Base-by-base conservation (phyloP, 306 rosid species). In the Vicia villosa region DNA sequence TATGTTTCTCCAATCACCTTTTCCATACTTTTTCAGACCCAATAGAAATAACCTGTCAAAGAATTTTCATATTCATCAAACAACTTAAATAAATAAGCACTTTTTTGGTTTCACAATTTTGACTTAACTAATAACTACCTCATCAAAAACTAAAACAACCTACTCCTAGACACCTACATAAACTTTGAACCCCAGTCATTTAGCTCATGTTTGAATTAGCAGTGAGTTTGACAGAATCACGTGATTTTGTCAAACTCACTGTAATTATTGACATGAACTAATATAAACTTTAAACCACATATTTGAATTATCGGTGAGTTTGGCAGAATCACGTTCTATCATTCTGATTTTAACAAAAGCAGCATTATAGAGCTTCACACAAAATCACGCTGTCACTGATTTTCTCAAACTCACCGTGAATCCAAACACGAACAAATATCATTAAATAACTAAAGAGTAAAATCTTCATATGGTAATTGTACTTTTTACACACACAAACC, bases 1-100 rank as follows among this genome's bases (percentile, higher is more conserved):
- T 19, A 91, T 94, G 68, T 87, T 94, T 76, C 99, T 91, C 99
- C 99, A 94, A 72, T 94, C 99, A 1, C 99, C 97, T 77, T 91
- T 94, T 30, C 97, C 97, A 63, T 88, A 83, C 78, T 86, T 91
- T 61, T 88, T 86, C 80, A 94, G 77, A 8, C 99, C 99, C 83
- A 88, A 74, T 17, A 94, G 80, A 77, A 94, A 94, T 82, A 88
- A 67, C 69, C 99, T 94, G 77, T 66, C 21, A 20, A 15, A 70
- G 11, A 58, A 49, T 58, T 66, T 65, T 66, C 74, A 58, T n/a
- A 30, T 75, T 22, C 74, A 56, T n/a, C n/a, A n/a, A n/a, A n/a
- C 0, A 67, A 72, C 52, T 64, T 43, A n/a, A 32, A 14, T 17
- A 24, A 49, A 61, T 43, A 41, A 42, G 49, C 43, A 45, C 59